Conservation (phyloP, 225 moss, liverwort and hornwort genomes). For the Physcomitrium patens region DNA sequence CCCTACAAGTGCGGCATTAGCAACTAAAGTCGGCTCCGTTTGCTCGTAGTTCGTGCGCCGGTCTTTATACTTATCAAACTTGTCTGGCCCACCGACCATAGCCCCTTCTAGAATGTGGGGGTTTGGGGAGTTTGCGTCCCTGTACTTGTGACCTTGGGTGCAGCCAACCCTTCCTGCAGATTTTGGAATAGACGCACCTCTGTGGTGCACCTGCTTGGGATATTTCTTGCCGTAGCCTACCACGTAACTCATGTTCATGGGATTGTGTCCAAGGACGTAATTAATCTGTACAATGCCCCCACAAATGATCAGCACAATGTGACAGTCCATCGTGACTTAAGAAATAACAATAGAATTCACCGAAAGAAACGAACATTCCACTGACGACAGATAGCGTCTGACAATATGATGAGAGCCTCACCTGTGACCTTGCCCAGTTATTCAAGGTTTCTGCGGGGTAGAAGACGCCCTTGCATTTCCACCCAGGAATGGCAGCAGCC, state of each 20-base stretch:
- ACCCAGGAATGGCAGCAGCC: constrained; percentile 57
- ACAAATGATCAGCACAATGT: background rate
- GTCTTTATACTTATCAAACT: constrained; percentile 61
- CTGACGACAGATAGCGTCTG: background rate
- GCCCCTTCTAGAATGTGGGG: constrained; percentile 64
- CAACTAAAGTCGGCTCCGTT: constrained; percentile 84
- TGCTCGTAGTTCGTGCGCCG: constrained; percentile 56
- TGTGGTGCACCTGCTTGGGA: constrained; percentile 89
- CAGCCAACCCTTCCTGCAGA: constrained; percentile 58
- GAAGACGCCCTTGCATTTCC: constrained; percentile 43
- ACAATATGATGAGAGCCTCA: constrained; percentile 15
- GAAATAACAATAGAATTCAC: too few species aligned
- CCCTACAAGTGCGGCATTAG: constrained; percentile 80
- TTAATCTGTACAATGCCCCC: constrained; percentile 59
- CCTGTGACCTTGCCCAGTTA: constrained; percentile 60
- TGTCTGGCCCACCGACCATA: constrained; percentile 91
- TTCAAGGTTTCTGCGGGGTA: constrained; percentile 49
- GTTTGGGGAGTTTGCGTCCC: constrained; percentile 50
- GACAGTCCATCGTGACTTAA: too few species aligned
- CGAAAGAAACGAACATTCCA: background rate
- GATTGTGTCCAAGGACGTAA: constrained; percentile 87
- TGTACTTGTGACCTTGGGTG: constrained; percentile 54
- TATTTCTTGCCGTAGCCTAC: constrained; percentile 81
- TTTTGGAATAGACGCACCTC: constrained; percentile 79
- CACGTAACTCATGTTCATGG: constrained; percentile 79